A percentile compares a stretch with the other conserved stretches of the same genome.
Evolutionary conservation across 2,329 filamentous ascomycete genomes (phyloP).

Genomic region (Fusarium begoniae): DNA sequence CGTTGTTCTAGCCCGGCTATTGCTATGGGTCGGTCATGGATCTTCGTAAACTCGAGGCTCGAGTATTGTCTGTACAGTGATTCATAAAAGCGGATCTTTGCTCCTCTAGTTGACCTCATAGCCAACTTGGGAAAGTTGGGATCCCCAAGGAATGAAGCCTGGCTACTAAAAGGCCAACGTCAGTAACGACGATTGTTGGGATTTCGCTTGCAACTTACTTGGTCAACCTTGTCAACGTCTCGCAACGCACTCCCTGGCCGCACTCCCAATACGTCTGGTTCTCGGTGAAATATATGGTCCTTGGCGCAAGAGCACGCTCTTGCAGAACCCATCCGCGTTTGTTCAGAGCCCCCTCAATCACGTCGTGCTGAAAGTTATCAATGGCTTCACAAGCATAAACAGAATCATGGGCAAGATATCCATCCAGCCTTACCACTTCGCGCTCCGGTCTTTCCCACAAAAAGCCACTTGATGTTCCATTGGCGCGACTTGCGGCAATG

Average conservation of each 20-base stretch:
- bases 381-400: slow-evolving; percentile 24
- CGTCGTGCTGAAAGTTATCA: slow-evolving; percentile 26
- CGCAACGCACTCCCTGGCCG: slow-evolving; percentile 24
- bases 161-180: not conserved
- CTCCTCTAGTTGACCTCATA: slow-evolving; percentile 7
- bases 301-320: slow-evolving; percentile 20
- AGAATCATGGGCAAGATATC: not conserved
- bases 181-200: not conserved
- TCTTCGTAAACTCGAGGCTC: slow-evolving; percentile 11
- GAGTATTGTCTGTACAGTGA: slow-evolving; percentile 31
- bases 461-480: slow-evolving; percentile 4
- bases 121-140: slow-evolving; percentile 25
- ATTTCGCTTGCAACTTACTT: slow-evolving; percentile 16
- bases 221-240: slow-evolving; percentile 17
- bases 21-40: slow-evolving; percentile 28
- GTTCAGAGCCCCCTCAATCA: slow-evolving; percentile 17
- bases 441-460: not conserved
- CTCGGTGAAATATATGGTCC: slow-evolving; percentile 32
- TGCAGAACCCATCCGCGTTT: slow-evolving; percentile 11
- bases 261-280: slow-evolving; percentile 34
- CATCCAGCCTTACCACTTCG: not conserved
- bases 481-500: slow-evolving; percentile 7
- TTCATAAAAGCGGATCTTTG: slow-evolving; percentile 25
- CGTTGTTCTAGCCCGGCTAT: slow-evolving; percentile 30
- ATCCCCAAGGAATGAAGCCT: slow-evolving; percentile 31